phyloP scores from a whole-genome alignment of 352 stramenopile species.

The Phytophthora colocasiae region DNA sequence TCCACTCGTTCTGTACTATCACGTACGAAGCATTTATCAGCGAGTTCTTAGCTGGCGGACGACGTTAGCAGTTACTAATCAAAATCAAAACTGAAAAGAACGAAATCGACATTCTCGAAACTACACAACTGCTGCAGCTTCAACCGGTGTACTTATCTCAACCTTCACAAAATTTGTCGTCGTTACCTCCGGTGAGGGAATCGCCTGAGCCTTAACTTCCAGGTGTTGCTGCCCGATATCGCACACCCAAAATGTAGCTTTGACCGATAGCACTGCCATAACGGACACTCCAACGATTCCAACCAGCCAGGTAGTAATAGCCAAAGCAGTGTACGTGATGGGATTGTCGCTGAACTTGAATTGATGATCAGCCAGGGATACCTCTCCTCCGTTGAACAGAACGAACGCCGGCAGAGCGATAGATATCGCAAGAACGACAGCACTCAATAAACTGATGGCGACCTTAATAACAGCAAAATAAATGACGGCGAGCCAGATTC shows the following conservation, averaged over 20 bases:
- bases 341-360: not conserved
- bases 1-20: too few species aligned
- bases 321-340: not conserved
- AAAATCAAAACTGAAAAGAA: too few species aligned
- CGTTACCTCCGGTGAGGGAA: too few species aligned
- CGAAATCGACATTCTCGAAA: too few species aligned
- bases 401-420: conserved; percentile 35
- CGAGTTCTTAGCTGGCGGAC: too few species aligned
- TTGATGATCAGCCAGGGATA: not conserved
- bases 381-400: conserved; percentile 10
- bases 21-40: too few species aligned
- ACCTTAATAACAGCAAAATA: not conserved
- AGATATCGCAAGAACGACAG: not conserved
- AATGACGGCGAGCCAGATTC: not conserved
- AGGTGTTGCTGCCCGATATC: not conserved
- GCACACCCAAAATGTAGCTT: not conserved
- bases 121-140: too few species aligned
- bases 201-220: too few species aligned
- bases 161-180: too few species aligned
- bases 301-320: not conserved
- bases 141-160: too few species aligned
- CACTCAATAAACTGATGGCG: not conserved
- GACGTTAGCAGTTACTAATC: too few species aligned
- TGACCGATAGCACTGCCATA: not conserved
- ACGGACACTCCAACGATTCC: not conserved